Percentiles rank a stretch among this genome's conserved stretches.
phyloP scores from a whole-genome alignment of 2,329 filamentous ascomycete genomes.

The Fusarium sp. region DNA sequence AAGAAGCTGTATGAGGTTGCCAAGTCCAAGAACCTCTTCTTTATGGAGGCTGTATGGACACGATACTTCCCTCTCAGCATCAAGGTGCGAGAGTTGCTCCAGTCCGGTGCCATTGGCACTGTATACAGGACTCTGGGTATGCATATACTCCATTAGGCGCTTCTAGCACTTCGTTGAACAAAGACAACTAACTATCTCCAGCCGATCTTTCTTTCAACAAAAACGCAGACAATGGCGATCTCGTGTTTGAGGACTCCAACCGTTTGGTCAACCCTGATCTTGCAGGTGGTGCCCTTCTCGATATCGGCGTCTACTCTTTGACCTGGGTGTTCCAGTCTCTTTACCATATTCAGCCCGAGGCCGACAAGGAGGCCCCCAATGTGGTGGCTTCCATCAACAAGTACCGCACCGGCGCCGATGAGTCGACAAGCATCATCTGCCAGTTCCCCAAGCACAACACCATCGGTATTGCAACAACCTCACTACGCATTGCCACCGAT shows the following conservation, averaged over 20 bases:
- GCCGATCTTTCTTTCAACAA: slow-evolving; percentile 74
- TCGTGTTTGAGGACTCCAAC: slow-evolving; percentile 72
- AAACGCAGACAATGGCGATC: slow-evolving; percentile 69
- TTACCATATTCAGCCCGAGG: slow-evolving; percentile 82
- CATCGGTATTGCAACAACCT: slow-evolving; percentile 80
- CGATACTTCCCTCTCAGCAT: slow-evolving; percentile 89
- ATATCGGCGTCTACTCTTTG: slow-evolving; percentile 89
- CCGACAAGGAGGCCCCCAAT: slow-evolving; percentile 76
- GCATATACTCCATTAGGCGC: slow-evolving; percentile 30
- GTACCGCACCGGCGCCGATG: slow-evolving; percentile 82
- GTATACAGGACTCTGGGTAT: slow-evolving; percentile 72
- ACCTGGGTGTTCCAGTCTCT: slow-evolving; percentile 94
- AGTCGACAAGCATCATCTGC: slow-evolving; percentile 82
- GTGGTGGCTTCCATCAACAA: slow-evolving; percentile 80
- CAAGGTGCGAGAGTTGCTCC: slow-evolving; percentile 77
- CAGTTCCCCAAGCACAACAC: slow-evolving; percentile 78
- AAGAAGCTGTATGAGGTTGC: slow-evolving; percentile 81
- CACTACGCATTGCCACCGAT: slow-evolving; percentile 73
- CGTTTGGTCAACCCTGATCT: slow-evolving; percentile 88
- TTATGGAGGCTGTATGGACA: slow-evolving; percentile 94
- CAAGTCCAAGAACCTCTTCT: slow-evolving; percentile 78
- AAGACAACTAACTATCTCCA: slow-evolving; percentile 42
- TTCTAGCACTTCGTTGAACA: not conserved
- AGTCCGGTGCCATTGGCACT: slow-evolving; percentile 68
- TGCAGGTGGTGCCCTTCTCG: slow-evolving; percentile 85